These are phyloP conservation scores for Pseudonitzschia pungens DNA, from an alignment of 108 stramenopile genomes.

Conservation along the genomic window DNA sequence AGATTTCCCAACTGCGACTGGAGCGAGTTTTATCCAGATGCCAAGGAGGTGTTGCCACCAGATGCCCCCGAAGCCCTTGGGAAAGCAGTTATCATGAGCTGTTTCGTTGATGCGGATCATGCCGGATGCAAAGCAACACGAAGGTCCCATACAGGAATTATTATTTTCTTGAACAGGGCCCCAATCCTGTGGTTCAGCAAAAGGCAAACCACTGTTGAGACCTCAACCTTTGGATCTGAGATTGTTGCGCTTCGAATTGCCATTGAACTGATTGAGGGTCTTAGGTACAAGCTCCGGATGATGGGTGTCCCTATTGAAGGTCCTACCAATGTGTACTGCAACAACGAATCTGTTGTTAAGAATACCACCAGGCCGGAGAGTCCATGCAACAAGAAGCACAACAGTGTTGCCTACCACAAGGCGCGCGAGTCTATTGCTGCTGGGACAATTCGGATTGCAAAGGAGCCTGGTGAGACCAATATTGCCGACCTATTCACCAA, in stretches of 20 bases:
- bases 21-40: background rate
- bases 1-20: background rate
- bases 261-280: constrained; percentile 15
- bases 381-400: constrained; percentile 59
- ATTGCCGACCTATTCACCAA: constrained; percentile 43
- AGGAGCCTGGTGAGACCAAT: constrained; percentile 38
- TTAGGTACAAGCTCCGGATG: constrained; percentile 60
- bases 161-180: constrained; percentile 57
- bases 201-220: constrained; percentile 57
- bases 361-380: constrained; percentile 45
- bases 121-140: constrained; percentile 52
- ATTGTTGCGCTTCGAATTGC: constrained; percentile 35
- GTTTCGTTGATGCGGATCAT: constrained; percentile 57
- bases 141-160: constrained; percentile 51
- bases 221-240: constrained; percentile 55
- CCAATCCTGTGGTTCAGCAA: constrained; percentile 53
- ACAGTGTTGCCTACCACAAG: constrained; percentile 47
- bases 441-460: constrained; percentile 28
- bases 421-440: constrained; percentile 38
- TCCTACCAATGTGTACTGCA: constrained; percentile 32
- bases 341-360: constrained; percentile 26
- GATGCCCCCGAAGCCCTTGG: background rate
- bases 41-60: background rate
- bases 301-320: constrained; percentile 50
- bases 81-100: background rate